Conservation (phyloP, 2,329 filamentous ascomycete genomes). For the Pestalotiopsis sp. region DNA sequence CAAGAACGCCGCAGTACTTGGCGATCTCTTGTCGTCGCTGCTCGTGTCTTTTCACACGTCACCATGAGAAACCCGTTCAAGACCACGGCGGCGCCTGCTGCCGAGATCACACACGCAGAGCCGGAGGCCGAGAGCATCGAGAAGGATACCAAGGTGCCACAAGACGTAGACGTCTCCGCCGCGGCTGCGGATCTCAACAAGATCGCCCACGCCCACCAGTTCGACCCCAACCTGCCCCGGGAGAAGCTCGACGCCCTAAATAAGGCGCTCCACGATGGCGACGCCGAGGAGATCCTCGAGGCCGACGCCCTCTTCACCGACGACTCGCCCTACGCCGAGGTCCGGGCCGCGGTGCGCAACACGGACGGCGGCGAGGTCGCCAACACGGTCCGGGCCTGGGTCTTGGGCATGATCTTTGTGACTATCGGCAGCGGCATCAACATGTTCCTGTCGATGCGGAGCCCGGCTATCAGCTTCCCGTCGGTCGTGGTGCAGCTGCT, state of each 20-base stretch:
- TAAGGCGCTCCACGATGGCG: conserved; percentile 30
- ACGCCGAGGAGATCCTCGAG: conserved; percentile 31
- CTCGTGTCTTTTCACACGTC: neutral
- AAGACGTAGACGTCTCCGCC: conserved; percentile 20
- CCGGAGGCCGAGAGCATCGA: neutral
- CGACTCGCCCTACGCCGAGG: conserved; percentile 39
- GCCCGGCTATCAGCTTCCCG: conserved; percentile 37
- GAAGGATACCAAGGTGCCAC: conserved; percentile 19
- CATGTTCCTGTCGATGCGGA: conserved; percentile 37
- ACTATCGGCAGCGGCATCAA: conserved; percentile 41
- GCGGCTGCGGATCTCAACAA: conserved; percentile 29
- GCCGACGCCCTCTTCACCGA: conserved; percentile 34
- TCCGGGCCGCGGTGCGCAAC: conserved; percentile 46
- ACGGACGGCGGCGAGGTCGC: conserved; percentile 44
- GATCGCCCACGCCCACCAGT: conserved; percentile 34
- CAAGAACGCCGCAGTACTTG: neutral
- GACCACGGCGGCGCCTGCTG: neutral
- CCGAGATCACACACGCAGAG: neutral
- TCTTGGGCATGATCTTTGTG: conserved; percentile 45
- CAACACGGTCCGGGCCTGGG: conserved; percentile 46
- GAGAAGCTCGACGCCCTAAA: conserved; percentile 34
- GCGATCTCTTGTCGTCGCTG: neutral
- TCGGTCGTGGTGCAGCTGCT: conserved; percentile 41
- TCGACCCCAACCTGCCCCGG: conserved; percentile 34
- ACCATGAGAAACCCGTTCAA: conserved; percentile 6